Conservation (phyloP, 805 yeast genomes). For the Saccharomyces eubayanus region DNA sequence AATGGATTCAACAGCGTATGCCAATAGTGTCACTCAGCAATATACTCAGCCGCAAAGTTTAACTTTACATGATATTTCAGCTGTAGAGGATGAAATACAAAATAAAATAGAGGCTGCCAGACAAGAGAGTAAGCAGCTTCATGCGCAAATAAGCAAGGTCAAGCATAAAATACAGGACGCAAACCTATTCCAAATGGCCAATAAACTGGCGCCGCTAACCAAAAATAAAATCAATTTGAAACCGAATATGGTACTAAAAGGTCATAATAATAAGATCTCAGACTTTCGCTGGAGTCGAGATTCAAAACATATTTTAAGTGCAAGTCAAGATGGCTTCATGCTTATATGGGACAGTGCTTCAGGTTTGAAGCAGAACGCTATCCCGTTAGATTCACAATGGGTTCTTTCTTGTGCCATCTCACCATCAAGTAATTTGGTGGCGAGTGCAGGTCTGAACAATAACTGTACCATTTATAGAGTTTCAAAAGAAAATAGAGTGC, state of each 20-base stretch:
- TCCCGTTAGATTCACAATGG: conserved; percentile 70
- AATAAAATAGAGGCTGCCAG: conserved; percentile 33
- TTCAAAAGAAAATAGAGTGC: conserved; percentile 29
- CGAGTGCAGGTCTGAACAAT: conserved; percentile 79
- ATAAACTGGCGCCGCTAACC: conserved; percentile 15
- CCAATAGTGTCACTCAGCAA: background rate
- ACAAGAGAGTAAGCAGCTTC: conserved; percentile 40
- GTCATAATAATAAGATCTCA: conserved; percentile 66
- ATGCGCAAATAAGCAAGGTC: conserved; percentile 40
- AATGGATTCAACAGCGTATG: background rate
- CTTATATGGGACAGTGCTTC: conserved; percentile 74
- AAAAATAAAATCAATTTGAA: conserved; percentile 27
- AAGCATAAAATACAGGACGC: conserved; percentile 40
- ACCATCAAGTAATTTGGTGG: conserved; percentile 57
- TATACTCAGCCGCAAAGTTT: conserved; percentile 3
- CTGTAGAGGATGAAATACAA: conserved; percentile 21
- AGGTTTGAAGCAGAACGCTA: conserved; percentile 62
- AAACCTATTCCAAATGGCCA: conserved; percentile 35
- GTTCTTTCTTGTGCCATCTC: conserved; percentile 67
- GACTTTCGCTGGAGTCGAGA: conserved; percentile 62
- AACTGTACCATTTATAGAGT: conserved; percentile 61
- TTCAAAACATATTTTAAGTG: conserved; percentile 53
- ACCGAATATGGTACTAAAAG: conserved; percentile 34
- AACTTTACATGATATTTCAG: conserved; percentile 3
- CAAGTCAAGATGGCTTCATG: conserved; percentile 81